A percentile compares a stretch with the other conserved stretches of the same genome.
These are phyloP conservation scores for Monosporascus cannonballus DNA, from an alignment of 2,329 filamentous ascomycete genomes.

Conservation along the genomic window DNA sequence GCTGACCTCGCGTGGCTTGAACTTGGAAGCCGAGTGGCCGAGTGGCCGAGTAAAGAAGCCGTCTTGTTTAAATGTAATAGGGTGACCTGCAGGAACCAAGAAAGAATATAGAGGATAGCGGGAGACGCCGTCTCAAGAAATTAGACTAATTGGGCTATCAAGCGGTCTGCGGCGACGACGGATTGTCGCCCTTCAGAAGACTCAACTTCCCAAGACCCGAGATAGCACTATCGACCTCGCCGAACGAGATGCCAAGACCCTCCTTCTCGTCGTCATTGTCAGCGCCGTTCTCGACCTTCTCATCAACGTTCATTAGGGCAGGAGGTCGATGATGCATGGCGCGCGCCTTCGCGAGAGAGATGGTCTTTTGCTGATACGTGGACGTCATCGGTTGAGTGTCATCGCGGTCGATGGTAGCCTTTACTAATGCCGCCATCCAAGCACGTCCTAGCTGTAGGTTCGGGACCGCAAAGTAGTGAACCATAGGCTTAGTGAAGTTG, in stretches of 20 bases:
- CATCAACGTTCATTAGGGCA: constrained; percentile 70
- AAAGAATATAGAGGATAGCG: not conserved
- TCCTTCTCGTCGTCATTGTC: constrained; percentile 25
- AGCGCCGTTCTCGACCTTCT: constrained; percentile 28
- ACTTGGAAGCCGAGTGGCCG: too few species aligned
- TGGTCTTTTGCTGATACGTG: constrained; percentile 95
- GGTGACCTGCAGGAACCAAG: not conserved
- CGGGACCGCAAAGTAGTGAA: constrained; percentile 96
- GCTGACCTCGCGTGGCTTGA: too few species aligned
- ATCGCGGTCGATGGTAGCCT: constrained; percentile 95
- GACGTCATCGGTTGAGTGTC: constrained; percentile 73
- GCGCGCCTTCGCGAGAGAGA: constrained; percentile 82
- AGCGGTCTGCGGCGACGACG: constrained; percentile 23
- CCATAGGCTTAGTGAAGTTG: constrained; percentile 94
- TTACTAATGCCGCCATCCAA: constrained; percentile 99
- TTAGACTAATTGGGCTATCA: constrained; percentile 4
- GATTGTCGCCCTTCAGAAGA: constrained; percentile 22
- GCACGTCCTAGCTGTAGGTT: constrained; percentile 80
- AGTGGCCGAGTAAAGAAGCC: too few species aligned
- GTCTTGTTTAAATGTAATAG: not conserved
- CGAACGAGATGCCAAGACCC: constrained; percentile 32
- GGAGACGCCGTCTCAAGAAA: too few species aligned
- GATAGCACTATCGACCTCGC: constrained; percentile 33
- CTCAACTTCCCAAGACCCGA: constrained; percentile 31
- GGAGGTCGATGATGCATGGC: constrained; percentile 86